These are phyloP conservation scores for Kickxella alabastrina DNA, from an alignment of 192 early-diverging fungal genomes.

Conservation along the genomic window DNA sequence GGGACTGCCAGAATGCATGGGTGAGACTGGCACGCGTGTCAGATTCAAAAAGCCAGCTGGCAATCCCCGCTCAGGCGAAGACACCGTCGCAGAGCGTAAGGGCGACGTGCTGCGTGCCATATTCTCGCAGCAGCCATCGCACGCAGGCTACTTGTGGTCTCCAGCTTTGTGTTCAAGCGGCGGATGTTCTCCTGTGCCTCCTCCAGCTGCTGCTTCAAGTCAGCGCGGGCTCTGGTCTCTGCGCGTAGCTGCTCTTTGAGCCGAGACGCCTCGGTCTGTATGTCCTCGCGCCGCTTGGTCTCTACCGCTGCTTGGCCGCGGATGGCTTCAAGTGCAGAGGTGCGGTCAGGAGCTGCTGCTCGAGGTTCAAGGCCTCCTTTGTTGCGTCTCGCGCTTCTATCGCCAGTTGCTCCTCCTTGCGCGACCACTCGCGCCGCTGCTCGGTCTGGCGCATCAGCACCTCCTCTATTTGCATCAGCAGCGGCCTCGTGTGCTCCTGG, in stretches of 20 bases:
- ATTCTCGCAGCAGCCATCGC: neutral
- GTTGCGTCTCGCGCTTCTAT: conserved; percentile 15
- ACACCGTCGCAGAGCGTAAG: neutral
- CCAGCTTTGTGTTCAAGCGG: conserved; percentile 18
- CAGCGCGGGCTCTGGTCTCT: conserved; percentile 32
- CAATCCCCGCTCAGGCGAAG: too few species aligned
- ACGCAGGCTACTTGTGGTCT: conserved; percentile 11
- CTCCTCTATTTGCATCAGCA: conserved; percentile 50
- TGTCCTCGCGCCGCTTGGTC: conserved; percentile 8
- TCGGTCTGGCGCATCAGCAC: conserved; percentile 32
- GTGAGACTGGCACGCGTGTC: too few species aligned
- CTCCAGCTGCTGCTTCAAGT: conserved; percentile 45
- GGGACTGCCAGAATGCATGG: too few species aligned
- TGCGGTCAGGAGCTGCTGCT: conserved; percentile 9
- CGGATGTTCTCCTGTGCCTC: conserved; percentile 20
- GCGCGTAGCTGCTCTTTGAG: conserved; percentile 66
- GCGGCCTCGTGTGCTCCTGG: conserved; percentile 45
- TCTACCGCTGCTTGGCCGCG: conserved; percentile 4
- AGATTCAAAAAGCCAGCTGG: too few species aligned
- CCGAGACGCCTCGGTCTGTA: conserved; percentile 22
- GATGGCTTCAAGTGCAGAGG: conserved; percentile 2
- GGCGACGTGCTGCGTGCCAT: neutral
- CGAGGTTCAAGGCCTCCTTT: conserved; percentile 11
- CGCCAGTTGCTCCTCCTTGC: conserved; percentile 25
- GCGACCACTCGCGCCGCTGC: conserved; percentile 24